Percentiles rank a stretch among this genome's conserved stretches.
Evolutionary conservation across 2,329 filamentous ascomycete genomes (phyloP).

Genomic region (Colletotrichum lentis): DNA sequence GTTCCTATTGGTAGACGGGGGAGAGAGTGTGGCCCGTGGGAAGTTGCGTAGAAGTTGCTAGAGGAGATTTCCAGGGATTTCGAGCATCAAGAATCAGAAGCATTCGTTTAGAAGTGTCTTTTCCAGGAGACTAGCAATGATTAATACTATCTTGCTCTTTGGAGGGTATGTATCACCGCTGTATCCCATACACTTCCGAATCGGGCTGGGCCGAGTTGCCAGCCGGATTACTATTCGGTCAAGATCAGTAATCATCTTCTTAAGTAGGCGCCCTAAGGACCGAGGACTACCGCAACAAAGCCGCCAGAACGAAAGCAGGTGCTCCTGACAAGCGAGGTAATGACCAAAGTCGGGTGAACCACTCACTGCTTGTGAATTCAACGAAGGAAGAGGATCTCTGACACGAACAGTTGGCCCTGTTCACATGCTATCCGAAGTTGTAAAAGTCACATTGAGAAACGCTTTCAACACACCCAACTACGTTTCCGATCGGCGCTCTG

Average conservation of each 20-base stretch:
- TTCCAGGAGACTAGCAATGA: no score
- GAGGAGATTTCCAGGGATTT: no score
- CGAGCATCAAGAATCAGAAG: no score
- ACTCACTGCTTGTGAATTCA: neutral
- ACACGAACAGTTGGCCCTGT: neutral
- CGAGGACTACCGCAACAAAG: neutral
- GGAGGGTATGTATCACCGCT: no score
- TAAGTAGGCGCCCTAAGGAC: neutral
- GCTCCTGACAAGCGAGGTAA: neutral
- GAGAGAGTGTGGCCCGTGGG: neutral
- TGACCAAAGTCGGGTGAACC: neutral
- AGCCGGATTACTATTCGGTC: constrained; percentile 4
- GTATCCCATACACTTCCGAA: no score
- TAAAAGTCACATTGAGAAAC: neutral
- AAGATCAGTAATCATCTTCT: constrained; percentile 19
- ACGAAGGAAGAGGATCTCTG: neutral
- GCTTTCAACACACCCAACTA: neutral
- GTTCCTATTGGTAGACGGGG: neutral
- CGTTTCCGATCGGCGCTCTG: neutral
- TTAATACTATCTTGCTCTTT: neutral
- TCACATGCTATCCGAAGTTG: neutral
- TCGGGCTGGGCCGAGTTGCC: neutral
- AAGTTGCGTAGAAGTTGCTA: no score
- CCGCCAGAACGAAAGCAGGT: neutral
- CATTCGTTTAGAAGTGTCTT: no score